Percentiles rank a stretch among this genome's conserved stretches.
Evolutionary conservation across 306 rosid genomes (phyloP).

Genomic region (Castanea crenata): DNA sequence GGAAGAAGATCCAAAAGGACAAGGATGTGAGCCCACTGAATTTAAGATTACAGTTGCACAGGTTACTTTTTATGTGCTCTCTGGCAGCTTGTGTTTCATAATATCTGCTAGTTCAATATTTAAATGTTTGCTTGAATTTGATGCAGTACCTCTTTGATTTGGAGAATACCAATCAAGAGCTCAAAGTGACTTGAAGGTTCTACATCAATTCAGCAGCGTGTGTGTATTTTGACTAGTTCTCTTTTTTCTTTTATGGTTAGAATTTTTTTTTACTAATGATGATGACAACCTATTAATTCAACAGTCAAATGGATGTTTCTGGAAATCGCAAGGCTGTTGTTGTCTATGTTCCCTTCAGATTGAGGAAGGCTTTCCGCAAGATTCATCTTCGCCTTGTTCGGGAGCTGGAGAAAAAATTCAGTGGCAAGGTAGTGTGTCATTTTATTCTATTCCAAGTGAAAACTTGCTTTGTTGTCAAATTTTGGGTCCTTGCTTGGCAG

Average conservation of each 20-base stretch:
- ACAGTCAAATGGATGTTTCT: conserved; percentile 61
- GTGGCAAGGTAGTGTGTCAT: conserved; percentile 57
- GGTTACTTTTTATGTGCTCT: conserved; percentile 19
- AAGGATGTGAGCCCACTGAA: conserved; percentile 65
- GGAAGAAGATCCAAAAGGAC: conserved; percentile 74
- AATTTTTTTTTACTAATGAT: neutral
- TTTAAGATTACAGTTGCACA: conserved; percentile 76
- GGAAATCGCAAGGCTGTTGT: conserved; percentile 74
- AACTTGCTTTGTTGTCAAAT: too few species aligned
- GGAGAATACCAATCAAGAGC: conserved; percentile 73
- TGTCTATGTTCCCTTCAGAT: conserved; percentile 58
- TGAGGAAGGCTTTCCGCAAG: conserved; percentile 70
- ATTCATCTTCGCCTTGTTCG: conserved; percentile 68
- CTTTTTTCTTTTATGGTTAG: neutral
- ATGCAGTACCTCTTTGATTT: conserved; percentile 65
- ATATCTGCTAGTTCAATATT: neutral
- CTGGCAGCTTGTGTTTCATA: neutral
- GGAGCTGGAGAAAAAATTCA: conserved; percentile 72
- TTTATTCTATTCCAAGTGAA: neutral
- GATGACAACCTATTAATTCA: neutral
- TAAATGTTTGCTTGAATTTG: neutral
- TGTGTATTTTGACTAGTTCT: conserved; percentile 23
- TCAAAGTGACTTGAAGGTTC: conserved; percentile 74
- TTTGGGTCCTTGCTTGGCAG: neutral
- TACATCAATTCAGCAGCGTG: conserved; percentile 65